Conservation (phyloP, 2,329 filamentous ascomycete genomes). For the Diplodia mutila region DNA sequence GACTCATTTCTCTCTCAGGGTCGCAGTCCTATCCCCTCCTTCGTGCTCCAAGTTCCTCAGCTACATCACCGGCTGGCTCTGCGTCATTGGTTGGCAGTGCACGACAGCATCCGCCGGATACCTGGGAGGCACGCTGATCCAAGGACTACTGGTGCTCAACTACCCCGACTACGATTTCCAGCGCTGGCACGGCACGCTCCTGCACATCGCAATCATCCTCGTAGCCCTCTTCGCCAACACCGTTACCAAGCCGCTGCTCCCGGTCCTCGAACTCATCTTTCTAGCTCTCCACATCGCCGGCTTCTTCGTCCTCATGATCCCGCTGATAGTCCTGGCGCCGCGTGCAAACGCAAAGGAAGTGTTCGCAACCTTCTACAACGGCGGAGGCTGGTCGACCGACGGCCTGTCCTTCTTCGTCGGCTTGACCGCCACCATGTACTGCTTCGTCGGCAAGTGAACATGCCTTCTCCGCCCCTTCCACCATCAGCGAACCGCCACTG, state of each 20-base stretch:
- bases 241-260: constrained; percentile 47
- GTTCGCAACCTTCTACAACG: constrained; percentile 55
- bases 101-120: constrained; percentile 36
- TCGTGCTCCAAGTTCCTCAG: constrained; percentile 49
- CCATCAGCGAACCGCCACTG: background rate
- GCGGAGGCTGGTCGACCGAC: constrained; percentile 49
- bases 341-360: constrained; percentile 47
- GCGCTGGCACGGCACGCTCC: constrained; percentile 55
- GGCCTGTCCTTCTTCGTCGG: constrained; percentile 53
- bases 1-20: constrained; percentile 32
- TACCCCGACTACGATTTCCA: constrained; percentile 42
- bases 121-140: constrained; percentile 35
- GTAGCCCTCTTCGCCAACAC: constrained; percentile 50
- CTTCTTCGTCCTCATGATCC: constrained; percentile 57
- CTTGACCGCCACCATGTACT: constrained; percentile 43
- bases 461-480: constrained; percentile 28
- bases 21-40: constrained; percentile 48
- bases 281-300: constrained; percentile 57
- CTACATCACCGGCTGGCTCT: constrained; percentile 52
- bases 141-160: constrained; percentile 44
- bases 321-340: constrained; percentile 49
- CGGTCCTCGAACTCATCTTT: constrained; percentile 54
- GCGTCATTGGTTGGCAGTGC: constrained; percentile 47
- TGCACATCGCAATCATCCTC: constrained; percentile 50
- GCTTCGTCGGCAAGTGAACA: constrained; percentile 45